Evolutionary conservation across 116 monocot species (phyloP).

Genomic region (Phalaenopsis hybrid): DNA sequence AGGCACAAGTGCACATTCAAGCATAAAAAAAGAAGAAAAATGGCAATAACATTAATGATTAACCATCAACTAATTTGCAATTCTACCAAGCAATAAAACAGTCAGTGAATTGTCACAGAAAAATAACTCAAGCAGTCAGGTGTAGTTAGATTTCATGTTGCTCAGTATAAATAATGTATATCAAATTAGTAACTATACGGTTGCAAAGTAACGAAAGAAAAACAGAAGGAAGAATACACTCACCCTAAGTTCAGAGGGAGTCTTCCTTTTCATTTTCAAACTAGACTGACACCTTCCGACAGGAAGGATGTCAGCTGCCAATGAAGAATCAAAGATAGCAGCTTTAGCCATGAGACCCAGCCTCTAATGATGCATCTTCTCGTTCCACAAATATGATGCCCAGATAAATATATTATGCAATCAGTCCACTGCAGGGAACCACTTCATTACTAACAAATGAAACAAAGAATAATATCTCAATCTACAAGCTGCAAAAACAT

Average conservation of each 20-base stretch:
- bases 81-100: not conserved
- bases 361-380: slow-evolving; percentile 27
- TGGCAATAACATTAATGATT: not conserved
- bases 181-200: not conserved
- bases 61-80: not conserved
- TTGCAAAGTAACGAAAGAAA: not conserved
- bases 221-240: not conserved
- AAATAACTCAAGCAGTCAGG: not conserved
- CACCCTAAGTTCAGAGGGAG: slow-evolving; percentile 68
- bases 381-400: not conserved
- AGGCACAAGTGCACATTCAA: not conserved
- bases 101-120: slow-evolving; percentile 1
- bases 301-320: slow-evolving; percentile 15
- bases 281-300: slow-evolving; percentile 17
- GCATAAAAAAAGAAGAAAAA: not conserved
- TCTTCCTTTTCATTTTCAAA: slow-evolving; percentile 50
- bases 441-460: no score
- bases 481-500: no score
- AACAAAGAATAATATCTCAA: no score
- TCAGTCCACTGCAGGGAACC: no score
- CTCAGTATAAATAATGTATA: not conserved
- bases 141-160: not conserved
- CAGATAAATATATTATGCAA: not conserved
- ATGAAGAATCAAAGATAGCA: slow-evolving; percentile 32
- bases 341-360: slow-evolving; percentile 43